These are phyloP conservation scores for Heliocybe sulcata DNA, from an alignment of 1,284 basidiomycete species.

Conservation along the genomic window DNA sequence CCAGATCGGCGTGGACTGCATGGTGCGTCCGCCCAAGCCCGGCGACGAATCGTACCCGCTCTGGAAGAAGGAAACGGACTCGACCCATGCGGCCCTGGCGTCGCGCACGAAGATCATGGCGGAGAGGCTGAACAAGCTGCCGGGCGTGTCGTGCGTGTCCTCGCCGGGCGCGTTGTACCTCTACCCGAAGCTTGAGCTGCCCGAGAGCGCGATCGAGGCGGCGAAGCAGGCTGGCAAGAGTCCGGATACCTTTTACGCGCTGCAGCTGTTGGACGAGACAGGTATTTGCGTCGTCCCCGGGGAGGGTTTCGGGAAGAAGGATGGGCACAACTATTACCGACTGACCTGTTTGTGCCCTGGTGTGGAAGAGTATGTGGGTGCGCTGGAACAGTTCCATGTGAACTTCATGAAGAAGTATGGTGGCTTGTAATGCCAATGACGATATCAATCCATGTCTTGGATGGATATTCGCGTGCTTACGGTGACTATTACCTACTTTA, in stretches of 20 bases:
- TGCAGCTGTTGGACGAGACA: slow-evolving; percentile 79
- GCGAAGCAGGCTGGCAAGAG: slow-evolving; percentile 69
- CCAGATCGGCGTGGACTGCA: slow-evolving; percentile 87
- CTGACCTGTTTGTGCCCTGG: slow-evolving; percentile 85
- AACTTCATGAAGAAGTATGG: slow-evolving; percentile 70
- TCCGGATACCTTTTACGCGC: slow-evolving; percentile 84
- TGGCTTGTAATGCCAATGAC: slow-evolving; percentile 4
- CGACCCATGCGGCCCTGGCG: slow-evolving; percentile 71
- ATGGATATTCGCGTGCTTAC: background rate
- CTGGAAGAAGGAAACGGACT: slow-evolving; percentile 78
- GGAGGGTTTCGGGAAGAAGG: slow-evolving; percentile 87
- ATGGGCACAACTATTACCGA: slow-evolving; percentile 83
- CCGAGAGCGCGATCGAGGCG: slow-evolving; percentile 63
- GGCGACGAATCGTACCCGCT: slow-evolving; percentile 71
- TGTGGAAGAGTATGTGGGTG: slow-evolving; percentile 84
- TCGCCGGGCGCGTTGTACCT: slow-evolving; percentile 89
- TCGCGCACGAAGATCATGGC: slow-evolving; percentile 71
- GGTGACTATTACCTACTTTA: background rate
- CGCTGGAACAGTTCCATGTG: slow-evolving; percentile 80
- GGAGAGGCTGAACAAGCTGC: slow-evolving; percentile 66
- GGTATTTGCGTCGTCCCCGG: slow-evolving; percentile 94
- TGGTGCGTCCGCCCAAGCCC: slow-evolving; percentile 78
- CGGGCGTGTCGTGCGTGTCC: slow-evolving; percentile 81
- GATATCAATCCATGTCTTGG: background rate
- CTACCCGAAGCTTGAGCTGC: slow-evolving; percentile 72